Evolutionary conservation across 768 basidiomycete species (phyloP).

Genomic region (Termitomyces sp.): DNA sequence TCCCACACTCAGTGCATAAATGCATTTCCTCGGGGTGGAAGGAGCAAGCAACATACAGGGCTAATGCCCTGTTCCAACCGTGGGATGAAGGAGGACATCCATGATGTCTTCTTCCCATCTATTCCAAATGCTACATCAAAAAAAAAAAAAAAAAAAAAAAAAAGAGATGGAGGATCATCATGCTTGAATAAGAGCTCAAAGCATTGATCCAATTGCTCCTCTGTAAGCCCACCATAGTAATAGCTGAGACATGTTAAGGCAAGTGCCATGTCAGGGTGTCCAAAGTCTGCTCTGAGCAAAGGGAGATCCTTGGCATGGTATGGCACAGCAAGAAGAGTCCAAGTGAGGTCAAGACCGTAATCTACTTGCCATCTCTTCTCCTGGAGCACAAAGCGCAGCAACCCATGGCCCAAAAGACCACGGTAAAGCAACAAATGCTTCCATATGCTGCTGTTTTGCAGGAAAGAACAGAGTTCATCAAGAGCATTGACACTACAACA

Average conservation of each 20-base stretch:
- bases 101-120: no score
- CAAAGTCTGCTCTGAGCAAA: slow-evolving; percentile 39
- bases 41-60: no score
- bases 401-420: slow-evolving; percentile 35
- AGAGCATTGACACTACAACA: background rate
- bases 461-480: slow-evolving; percentile 8
- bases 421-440: slow-evolving; percentile 34
- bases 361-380: slow-evolving; percentile 45
- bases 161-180: slow-evolving; percentile 33
- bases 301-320: slow-evolving; percentile 49
- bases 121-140: no score
- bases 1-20: no score
- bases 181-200: slow-evolving; percentile 32
- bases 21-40: no score
- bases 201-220: slow-evolving; percentile 27
- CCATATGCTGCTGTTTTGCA: slow-evolving; percentile 19
- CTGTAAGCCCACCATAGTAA: slow-evolving; percentile 40
- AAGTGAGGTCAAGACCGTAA: slow-evolving; percentile 37
- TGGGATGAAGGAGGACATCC: no score
- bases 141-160: no score
- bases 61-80: no score
- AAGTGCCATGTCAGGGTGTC: slow-evolving; percentile 45
- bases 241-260: slow-evolving; percentile 41
- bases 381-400: slow-evolving; percentile 31
- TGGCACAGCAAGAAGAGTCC: slow-evolving; percentile 45